Percentiles rank a stretch among this genome's conserved stretches.
Evolutionary conservation across 495 filamentous ascomycete species (phyloP).

Genomic region (Penicillium coffeae): DNA sequence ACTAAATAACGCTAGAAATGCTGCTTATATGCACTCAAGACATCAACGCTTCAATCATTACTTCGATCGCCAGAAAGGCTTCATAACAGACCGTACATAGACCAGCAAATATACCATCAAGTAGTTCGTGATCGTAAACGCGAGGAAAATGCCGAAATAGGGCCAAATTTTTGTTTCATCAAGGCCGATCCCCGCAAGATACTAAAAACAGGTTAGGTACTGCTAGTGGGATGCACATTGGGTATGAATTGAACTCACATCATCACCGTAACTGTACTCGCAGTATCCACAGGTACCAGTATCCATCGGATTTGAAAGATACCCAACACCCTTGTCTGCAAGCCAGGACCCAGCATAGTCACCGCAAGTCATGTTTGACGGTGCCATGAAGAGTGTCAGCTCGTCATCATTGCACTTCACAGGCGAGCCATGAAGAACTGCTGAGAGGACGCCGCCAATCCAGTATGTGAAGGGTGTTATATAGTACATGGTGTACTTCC

Average conservation of each 20-base stretch:
- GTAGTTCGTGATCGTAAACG: slow-evolving; percentile 68
- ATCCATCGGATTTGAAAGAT: slow-evolving; percentile 47
- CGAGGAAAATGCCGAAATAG: slow-evolving; percentile 70
- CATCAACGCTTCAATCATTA: neutral
- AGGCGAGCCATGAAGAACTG: slow-evolving; percentile 59
- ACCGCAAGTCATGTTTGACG: slow-evolving; percentile 58
- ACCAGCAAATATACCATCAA: slow-evolving; percentile 57
- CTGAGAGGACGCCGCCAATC: slow-evolving; percentile 71
- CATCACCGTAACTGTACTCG: slow-evolving; percentile 52
- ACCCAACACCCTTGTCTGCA: slow-evolving; percentile 57
- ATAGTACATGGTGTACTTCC: slow-evolving; percentile 74
- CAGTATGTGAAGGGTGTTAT: slow-evolving; percentile 82
- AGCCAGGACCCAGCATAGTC: slow-evolving; percentile 71
- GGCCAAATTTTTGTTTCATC: slow-evolving; percentile 58
- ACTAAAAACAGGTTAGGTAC: slow-evolving; percentile 39
- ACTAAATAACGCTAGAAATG: no score
- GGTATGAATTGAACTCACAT: slow-evolving; percentile 13
- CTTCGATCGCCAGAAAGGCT: slow-evolving; percentile 37
- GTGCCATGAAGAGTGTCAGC: slow-evolving; percentile 60
- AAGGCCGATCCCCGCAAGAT: slow-evolving; percentile 59
- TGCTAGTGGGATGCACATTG: neutral
- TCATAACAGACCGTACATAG: slow-evolving; percentile 37
- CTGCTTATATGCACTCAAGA: no score
- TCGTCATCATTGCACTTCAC: slow-evolving; percentile 59
- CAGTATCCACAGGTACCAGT: slow-evolving; percentile 53